phyloP scores from a whole-genome alignment of 306 rosid species.

The Sicyos baderoa region DNA sequence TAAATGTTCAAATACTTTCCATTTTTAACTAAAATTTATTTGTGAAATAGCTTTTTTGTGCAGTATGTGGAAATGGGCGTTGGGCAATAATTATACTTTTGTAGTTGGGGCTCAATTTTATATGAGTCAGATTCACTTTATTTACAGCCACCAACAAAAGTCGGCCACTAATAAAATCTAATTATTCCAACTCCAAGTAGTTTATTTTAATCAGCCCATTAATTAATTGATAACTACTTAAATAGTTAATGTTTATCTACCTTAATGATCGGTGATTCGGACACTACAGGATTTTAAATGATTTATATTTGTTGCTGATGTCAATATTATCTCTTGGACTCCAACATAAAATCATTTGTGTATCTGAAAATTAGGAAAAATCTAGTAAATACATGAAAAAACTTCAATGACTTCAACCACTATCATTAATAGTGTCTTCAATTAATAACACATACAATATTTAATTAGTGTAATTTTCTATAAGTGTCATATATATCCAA shows the following conservation, averaged over 20 bases:
- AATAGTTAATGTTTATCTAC: not conserved
- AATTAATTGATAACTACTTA: not conserved
- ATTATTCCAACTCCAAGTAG: not conserved
- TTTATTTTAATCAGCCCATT: not conserved
- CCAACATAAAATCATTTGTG: too few species aligned
- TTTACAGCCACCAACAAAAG: slow-evolving; percentile 8
- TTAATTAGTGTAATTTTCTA: too few species aligned
- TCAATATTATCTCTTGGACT: too few species aligned
- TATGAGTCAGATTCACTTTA: not conserved
- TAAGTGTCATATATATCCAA: too few species aligned
- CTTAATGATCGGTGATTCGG: slow-evolving; percentile 8
- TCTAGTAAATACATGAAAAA: too few species aligned
- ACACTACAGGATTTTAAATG: not conserved
- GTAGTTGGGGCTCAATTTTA: not conserved
- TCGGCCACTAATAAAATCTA: slow-evolving; percentile 9
- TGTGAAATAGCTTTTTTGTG: not conserved
- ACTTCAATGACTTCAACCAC: too few species aligned
- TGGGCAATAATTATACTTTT: slow-evolving; percentile 1
- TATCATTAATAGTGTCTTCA: too few species aligned
- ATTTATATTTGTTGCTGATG: too few species aligned
- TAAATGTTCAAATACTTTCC: not conserved
- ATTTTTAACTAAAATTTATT: not conserved
- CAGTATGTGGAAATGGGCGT: not conserved
- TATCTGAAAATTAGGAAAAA: too few species aligned
- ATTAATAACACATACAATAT: too few species aligned